phyloP scores from a whole-genome alignment of 495 filamentous ascomycete genomes.

The Penicillium cosmopolitanum region DNA sequence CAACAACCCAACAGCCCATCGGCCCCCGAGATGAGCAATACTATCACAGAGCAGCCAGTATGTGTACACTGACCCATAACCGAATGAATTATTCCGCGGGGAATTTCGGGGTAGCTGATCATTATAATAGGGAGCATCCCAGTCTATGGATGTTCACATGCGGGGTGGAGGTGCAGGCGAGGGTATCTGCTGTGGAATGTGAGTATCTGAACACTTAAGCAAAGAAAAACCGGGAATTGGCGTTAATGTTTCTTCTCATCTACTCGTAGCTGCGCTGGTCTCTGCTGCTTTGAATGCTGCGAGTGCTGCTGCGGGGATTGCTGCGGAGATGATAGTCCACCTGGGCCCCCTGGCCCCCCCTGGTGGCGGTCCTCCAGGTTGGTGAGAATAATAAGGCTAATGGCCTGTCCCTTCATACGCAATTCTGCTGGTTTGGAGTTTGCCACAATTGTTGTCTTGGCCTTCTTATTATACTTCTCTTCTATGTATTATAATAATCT shows the following conservation, averaged over 20 bases:
- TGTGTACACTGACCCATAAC: not conserved
- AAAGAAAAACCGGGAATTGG: not conserved
- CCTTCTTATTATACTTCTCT: not conserved
- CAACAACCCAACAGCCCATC: conserved; percentile 13
- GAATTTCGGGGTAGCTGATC: not conserved
- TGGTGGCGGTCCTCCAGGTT: conserved; percentile 2
- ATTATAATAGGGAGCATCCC: conserved; percentile 7
- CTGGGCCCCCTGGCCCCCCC: not conserved
- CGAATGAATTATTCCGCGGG: not conserved
- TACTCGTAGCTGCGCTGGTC: conserved; percentile 18
- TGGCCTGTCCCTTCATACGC: not conserved
- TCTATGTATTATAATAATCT: not conserved
- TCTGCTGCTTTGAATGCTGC: conserved; percentile 25
- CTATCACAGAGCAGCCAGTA: conserved; percentile 11
- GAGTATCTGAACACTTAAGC: conserved; percentile 5
- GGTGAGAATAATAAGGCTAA: not conserved
- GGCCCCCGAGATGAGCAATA: conserved; percentile 13
- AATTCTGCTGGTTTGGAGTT: not conserved
- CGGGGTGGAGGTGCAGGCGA: conserved; percentile 25
- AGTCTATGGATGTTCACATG: conserved; percentile 19
- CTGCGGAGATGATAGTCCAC: not conserved
- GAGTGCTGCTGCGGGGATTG: conserved; percentile 9
- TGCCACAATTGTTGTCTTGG: not conserved
- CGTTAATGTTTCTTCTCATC: not conserved
- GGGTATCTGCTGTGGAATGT: conserved; percentile 24